Percentiles rank a stretch among this genome's conserved stretches.
Conservation (phyloP, 2,329 filamentous ascomycete species). For the Talaromyces pinophilus region DNA sequence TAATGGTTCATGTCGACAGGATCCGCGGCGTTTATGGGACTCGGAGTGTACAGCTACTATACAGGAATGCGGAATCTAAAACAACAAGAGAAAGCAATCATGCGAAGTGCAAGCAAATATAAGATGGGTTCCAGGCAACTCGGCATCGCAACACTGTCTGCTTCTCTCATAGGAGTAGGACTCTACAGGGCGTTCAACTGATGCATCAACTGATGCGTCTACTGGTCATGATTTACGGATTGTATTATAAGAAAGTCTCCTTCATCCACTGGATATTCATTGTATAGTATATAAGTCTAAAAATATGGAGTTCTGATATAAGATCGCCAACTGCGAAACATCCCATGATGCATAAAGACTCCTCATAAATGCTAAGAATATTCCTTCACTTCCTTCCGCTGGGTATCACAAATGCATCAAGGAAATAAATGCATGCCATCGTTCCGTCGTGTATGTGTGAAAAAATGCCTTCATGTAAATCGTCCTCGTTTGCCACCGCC, state of each 20-base stretch:
- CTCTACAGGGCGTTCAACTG: conserved; percentile 67
- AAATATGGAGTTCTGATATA: conserved; percentile 11
- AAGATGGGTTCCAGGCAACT: conserved; percentile 69
- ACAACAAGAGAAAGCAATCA: conserved; percentile 61
- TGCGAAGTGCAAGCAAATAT: conserved; percentile 69
- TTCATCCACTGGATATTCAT: background rate
- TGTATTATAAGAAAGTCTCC: conserved; percentile 16
- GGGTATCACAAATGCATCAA: conserved; percentile 22
- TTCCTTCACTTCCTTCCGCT: conserved; percentile 19
- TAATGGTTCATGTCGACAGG: conserved; percentile 50
- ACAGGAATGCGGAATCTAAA: conserved; percentile 73
- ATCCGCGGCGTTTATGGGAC: conserved; percentile 71
- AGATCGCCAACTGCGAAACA: conserved; percentile 20
- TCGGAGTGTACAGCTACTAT: conserved; percentile 75
- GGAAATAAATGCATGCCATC: conserved; percentile 19
- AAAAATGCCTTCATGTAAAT: conserved; percentile 42
- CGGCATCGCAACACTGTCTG: conserved; percentile 68
- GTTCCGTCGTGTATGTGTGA: conserved; percentile 19
- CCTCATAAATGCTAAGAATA: conserved; percentile 25
- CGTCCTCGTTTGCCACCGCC: conserved; percentile 52
- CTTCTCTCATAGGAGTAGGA: conserved; percentile 68
- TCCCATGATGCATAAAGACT: conserved; percentile 22
- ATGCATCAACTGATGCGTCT: conserved; percentile 23
- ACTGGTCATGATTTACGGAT: conserved; percentile 9
- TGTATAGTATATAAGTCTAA: conserved; percentile 21